Evolutionary conservation across 2,329 filamentous ascomycete genomes (phyloP).

Genomic region (Verticillium nubilum): DNA sequence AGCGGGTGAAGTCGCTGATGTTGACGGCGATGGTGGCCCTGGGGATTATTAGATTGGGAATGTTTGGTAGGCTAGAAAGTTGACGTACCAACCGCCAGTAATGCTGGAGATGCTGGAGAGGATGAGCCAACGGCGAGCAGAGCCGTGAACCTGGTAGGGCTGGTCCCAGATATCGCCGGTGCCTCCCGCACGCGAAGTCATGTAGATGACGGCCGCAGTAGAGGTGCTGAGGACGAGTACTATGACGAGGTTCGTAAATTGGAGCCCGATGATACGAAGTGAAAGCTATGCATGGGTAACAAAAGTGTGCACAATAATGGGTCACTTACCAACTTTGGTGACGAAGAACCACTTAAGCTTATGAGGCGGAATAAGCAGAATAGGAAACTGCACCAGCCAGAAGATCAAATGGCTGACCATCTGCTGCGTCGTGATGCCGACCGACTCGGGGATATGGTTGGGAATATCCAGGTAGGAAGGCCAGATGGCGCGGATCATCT

Average conservation of each 20-base stretch:
- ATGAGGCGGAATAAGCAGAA: constrained; percentile 50
- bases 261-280: no score
- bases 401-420: constrained; percentile 53
- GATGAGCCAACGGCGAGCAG: constrained; percentile 1
- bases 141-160: constrained; percentile 1
- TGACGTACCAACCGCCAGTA: constrained; percentile 3
- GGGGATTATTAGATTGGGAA: background rate
- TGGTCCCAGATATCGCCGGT: constrained; percentile 11
- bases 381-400: constrained; percentile 45
- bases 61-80: no score
- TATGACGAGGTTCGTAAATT: constrained; percentile 32
- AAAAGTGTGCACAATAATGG: constrained; percentile 53
- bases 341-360: constrained; percentile 44
- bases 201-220: constrained; percentile 10
- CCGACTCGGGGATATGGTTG: constrained; percentile 30
- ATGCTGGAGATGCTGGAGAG: background rate
- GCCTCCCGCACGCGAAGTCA: constrained; percentile 4
- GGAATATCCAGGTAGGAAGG: constrained; percentile 32
- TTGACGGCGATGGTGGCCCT: constrained; percentile 10
- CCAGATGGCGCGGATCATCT: constrained; percentile 31
- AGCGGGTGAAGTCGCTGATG: constrained; percentile 13
- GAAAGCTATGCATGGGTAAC: no score
- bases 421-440: constrained; percentile 33
- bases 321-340: constrained; percentile 17
- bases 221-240: constrained; percentile 18